Conservation (phyloP, 2,329 filamentous ascomycete genomes). For the Talaromyces marneffei region DNA sequence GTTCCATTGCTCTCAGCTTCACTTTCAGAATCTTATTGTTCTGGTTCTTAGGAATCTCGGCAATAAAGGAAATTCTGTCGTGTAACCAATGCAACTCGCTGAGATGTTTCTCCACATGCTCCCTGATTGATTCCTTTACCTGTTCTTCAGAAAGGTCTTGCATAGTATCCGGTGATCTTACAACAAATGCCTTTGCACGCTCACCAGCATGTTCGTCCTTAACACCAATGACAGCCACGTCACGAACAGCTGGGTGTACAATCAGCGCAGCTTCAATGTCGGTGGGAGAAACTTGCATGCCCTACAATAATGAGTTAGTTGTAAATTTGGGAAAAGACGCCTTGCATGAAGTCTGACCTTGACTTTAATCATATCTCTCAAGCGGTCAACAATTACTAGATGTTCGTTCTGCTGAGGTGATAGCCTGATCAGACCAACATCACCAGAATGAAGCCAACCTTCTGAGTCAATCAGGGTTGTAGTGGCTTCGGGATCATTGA, state of each 20-base stretch:
- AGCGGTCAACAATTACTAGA: slow-evolving; percentile 41
- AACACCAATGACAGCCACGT: slow-evolving; percentile 45
- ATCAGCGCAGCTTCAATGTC: slow-evolving; percentile 44
- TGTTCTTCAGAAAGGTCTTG: slow-evolving; percentile 15
- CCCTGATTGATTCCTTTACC: slow-evolving; percentile 24
- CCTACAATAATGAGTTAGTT: slow-evolving; percentile 23
- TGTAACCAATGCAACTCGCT: slow-evolving; percentile 31
- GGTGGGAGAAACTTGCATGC: slow-evolving; percentile 46
- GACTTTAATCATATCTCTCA: slow-evolving; percentile 28
- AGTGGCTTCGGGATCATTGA: slow-evolving; percentile 72
- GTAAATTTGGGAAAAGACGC: background rate
- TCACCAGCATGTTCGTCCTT: slow-evolving; percentile 33
- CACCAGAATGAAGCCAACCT: slow-evolving; percentile 26
- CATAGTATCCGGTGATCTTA: slow-evolving; percentile 22
- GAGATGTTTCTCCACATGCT: slow-evolving; percentile 24
- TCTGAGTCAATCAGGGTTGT: slow-evolving; percentile 51
- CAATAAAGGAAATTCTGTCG: slow-evolving; percentile 32
- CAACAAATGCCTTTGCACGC: slow-evolving; percentile 40
- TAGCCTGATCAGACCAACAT: slow-evolving; percentile 18
- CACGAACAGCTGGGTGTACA: slow-evolving; percentile 35
- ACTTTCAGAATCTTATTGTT: slow-evolving; percentile 35
- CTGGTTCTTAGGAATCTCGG: slow-evolving; percentile 34
- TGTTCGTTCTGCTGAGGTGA: slow-evolving; percentile 18
- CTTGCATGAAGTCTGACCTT: slow-evolving; percentile 6
- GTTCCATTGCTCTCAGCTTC: slow-evolving; percentile 24